Base-by-base conservation (phyloP, 2,329 filamentous ascomycete species). In the Fusarium duplospermum region DNA sequence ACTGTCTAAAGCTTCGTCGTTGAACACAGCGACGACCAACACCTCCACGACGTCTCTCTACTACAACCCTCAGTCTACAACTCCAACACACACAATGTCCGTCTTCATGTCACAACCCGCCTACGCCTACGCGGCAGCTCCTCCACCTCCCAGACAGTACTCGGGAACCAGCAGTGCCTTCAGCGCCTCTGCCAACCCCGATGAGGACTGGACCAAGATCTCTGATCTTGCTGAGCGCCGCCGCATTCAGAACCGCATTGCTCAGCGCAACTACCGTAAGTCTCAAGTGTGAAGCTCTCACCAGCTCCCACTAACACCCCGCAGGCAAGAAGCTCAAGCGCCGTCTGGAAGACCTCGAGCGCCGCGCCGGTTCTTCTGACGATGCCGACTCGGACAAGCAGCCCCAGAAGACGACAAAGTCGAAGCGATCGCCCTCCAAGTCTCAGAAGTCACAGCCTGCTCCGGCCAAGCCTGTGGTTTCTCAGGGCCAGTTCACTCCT, bases 141-240 rank as follows among this genome's bases (percentile, higher is more conserved):
- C 77, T 64, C 80, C 70, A 74, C 78, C 86, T 64, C 87, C 91
- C 61, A 90, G 93, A 82, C 92, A 94, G 81, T 92, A 93, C 78
- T 88, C 90, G 45, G 89, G 92, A 82, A 97, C 94, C 71, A 98
- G 94, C 86, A 98, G 94, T 85, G 96, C 96, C 78, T 98, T 97
- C 87, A 97, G 94, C 85, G 93, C 93, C 79, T 97, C 94, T 74
- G 96, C 95, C 78, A 97, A 97, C 83, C 94, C 96, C 64, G 95
- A 98, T 81, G 96, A 98, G 86, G 96, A 98, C 86, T 98, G 96
- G 96, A 98, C 96, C 81, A 97, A 98, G 90, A 98, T 98, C 82
- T 97, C 96, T 67, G 96, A 98, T 84, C 92, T 98, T 69, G 96
- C 95, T 61, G 96, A 98, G 86, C 92, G 96, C 81, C 89, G 95